phyloP scores from a whole-genome alignment of 352 stramenopile genomes.

The Pythium apleroticum region DNA sequence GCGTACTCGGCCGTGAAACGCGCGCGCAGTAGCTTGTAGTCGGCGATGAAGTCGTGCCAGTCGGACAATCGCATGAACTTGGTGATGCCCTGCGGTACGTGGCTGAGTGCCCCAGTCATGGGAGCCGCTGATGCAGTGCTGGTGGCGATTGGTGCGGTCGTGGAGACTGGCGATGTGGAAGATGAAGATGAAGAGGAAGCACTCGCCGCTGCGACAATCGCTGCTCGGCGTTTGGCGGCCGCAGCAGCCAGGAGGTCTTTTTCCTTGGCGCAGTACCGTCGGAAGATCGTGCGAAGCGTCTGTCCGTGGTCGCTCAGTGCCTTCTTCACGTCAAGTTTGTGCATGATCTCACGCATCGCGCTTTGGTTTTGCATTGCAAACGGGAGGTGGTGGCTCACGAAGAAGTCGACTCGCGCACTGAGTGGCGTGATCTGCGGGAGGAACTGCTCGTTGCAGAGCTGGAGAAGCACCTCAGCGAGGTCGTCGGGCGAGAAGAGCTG shows the following conservation, averaged over 20 bases:
- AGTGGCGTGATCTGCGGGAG: constrained; percentile 46
- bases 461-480: constrained; percentile 58
- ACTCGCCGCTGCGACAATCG: constrained; percentile 9
- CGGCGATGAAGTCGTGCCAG: constrained; percentile 68
- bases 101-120: not conserved
- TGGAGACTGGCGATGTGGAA: not conserved
- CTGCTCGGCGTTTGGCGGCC: constrained; percentile 24
- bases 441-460: constrained; percentile 82
- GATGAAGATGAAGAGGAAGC: not conserved
- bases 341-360: constrained; percentile 55
- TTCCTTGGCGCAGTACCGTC: constrained; percentile 71
- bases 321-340: constrained; percentile 52
- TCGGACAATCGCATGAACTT: constrained; percentile 71
- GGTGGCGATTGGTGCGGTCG: not conserved
- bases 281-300: constrained; percentile 67
- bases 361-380: constrained; percentile 52
- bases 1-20: constrained; percentile 62
- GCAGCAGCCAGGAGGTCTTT: constrained; percentile 34
- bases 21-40: constrained; percentile 64
- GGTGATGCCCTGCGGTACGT: constrained; percentile 36
- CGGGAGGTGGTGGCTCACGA: constrained; percentile 50
- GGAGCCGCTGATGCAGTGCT: not conserved
- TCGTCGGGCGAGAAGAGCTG: constrained; percentile 66
- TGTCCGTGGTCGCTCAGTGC: constrained; percentile 53
- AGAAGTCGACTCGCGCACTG: constrained; percentile 63